Evolutionary conservation across 2,329 filamentous ascomycete species (phyloP), one percentile per base, ranked within the genome.

Genomic region (Trichoderma semiorbis): DNA sequence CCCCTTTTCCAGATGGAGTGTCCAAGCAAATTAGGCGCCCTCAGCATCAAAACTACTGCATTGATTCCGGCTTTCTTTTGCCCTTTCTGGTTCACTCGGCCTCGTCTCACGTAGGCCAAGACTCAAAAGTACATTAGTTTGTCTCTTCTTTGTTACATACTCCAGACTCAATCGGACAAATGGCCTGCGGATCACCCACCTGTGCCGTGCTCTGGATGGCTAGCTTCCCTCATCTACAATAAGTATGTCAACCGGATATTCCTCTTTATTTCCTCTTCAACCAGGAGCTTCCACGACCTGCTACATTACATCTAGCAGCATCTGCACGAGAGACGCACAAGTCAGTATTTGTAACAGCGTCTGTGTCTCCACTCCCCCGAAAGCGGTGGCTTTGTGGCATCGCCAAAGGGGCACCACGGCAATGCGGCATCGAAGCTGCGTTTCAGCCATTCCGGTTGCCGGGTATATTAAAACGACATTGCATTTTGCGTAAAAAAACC

Each of bases 1-100:
- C 68, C 68, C 60, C 58, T 70, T 70, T 70, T 70, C 68, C 60
- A 64, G 47, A 70, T 57, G 68, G 47, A 26, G 66, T 28, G 53
- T 8, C 57, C 28, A 60, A 34, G 16, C 47, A 21, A 53, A 53
- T 24, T 53, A 53, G 47, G 47, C 47, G 47, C 11, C 47, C 21
- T 53, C 47, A 14, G 11, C 47, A 65, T 24, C 21, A 65, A 28
- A 55, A 55, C 47, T 14, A 63, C 21, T 28, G 21, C 12, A 32
- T 32, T 43, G 11, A 53, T 53, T 53, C 21, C 47, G 6, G n/a
- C 11, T 10, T 53, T 24, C 47, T 3, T 12, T 24, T 5, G 21
- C 21, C 47, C 5, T 24, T 53, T 24, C 47, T 57, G 24, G 28
- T 18, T 57, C 14, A 1, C n/a, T 32, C 18, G 32, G 18, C 1